Evolutionary conservation across 768 basidiomycete species (phyloP), one percentile per base, ranked within the genome.

Genomic region (Leccinum uliginosum): DNA sequence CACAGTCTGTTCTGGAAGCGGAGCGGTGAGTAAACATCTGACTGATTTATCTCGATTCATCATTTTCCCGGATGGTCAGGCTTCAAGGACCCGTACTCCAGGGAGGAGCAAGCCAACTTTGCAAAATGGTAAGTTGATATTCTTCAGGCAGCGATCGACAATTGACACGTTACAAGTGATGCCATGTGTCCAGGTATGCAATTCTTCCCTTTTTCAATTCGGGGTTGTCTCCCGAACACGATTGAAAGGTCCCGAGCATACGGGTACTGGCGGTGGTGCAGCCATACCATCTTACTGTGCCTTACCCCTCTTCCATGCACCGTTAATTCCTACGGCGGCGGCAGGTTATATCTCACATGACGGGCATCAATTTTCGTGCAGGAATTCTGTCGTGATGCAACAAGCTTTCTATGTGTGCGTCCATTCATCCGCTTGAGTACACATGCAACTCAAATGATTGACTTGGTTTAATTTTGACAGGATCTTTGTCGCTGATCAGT

Each of bases 61-160:
- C 4, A 14, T 17, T 3, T 5, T n/a, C 19, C 27, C 30, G 35
- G 5, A 38, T 12, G 32, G 5, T n/a, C 44, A 83, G 83, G 80
- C 10, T 85, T 85, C 71, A 82, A 78, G 73, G 83, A 86, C 63
- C 83, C 84, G 0, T 85, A 86, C 57, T 77, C 83, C 19, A 74
- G 74, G 19, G 81, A 83, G 38, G 82, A 85, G 51, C 80, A 80
- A 60, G 52, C 72, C 1, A 76, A 77, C 47, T 86, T 84, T 62
- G 69, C 71, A 0, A 79, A 80, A 65, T 85, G 84, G 81, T 80
- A 62, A 47, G 76, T 38, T 5, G 7, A 0, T 24, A 43, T 17
- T 2, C 21, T 30, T 26, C 40, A 45, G 4, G 21, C 6, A 4
- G 24, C 26, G 43, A 53, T 21, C 8, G 5, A 47, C 0, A 3